Percentiles rank a stretch among this genome's conserved stretches.
Evolutionary conservation across 148 eudicot species (phyloP).

Genomic region (Vaccinium macrocarpon): DNA sequence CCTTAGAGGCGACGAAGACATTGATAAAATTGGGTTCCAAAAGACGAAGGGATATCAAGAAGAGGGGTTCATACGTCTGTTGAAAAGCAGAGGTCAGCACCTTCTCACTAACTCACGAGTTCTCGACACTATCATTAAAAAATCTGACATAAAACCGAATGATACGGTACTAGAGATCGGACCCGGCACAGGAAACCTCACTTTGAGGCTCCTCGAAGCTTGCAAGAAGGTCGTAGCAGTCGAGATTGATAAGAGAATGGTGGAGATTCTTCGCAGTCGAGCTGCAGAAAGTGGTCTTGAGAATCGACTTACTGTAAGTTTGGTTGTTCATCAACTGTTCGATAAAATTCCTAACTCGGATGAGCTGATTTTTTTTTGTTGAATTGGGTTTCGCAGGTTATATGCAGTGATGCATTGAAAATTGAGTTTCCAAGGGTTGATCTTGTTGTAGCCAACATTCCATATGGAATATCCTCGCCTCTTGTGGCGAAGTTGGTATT

Average conservation of each 20-base stretch:
- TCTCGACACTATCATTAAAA: conserved; percentile 72
- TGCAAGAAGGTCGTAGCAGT: conserved; percentile 71
- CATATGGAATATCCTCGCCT: conserved; percentile 87
- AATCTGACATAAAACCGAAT: conserved; percentile 44
- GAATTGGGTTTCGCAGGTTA: conserved; percentile 46
- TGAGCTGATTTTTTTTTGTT: conserved; percentile 6
- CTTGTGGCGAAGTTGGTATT: conserved; percentile 77
- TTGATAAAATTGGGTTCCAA: conserved; percentile 11
- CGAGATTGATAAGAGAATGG: conserved; percentile 84
- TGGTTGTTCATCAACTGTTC: conserved; percentile 22
- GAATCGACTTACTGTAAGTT: conserved; percentile 38
- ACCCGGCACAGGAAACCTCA: conserved; percentile 95
- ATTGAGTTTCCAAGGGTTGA: conserved; percentile 69
- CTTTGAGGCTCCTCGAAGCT: conserved; percentile 76
- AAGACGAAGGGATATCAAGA: conserved; percentile 25
- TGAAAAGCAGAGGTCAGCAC: conserved; percentile 90
- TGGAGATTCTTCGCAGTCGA: conserved; percentile 60
- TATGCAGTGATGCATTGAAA: conserved; percentile 76
- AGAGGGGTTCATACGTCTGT: conserved; percentile 41
- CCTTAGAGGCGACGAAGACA: conserved; percentile 23
- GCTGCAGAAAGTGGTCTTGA: conserved; percentile 50
- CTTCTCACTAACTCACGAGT: conserved; percentile 68
- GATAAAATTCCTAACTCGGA: conserved; percentile 28
- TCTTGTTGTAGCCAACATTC: conserved; percentile 96
- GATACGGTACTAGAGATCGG: conserved; percentile 95